Base-by-base conservation (phyloP, 768 basidiomycete species). In the Coprinopsis strossmayeri region DNA sequence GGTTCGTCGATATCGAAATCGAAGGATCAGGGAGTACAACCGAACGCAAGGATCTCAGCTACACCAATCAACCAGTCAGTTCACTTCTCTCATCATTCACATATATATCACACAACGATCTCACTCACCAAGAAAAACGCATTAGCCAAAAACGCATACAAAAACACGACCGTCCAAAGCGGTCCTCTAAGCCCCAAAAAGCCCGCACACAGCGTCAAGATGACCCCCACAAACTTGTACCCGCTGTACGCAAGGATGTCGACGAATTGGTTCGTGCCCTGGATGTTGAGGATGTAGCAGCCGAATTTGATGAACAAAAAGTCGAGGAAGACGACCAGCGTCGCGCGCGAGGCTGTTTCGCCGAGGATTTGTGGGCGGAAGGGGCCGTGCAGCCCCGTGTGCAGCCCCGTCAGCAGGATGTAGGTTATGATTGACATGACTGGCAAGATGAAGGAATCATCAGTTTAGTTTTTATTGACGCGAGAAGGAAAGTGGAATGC, bases 391-490 rank as follows among this genome's bases (percentile, higher is more conserved):
- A 95, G 71, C 23, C 96, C 95, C 1, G 91, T 82, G 45, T 87
- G 78, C 5, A 96, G 72, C 3, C 91, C 93, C 15, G 86, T 84
- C 2, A 96, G 73, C 34, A 99, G 83, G 53, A 97, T 84, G 62
- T 98, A 98, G 0, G 96, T 96, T 25, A 95, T 91, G 15, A 98
- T 74, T 0, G 93, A 90, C 96, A 99, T 98, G 10, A 83, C 91
- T 94, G 46, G 32, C 51, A 54, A 10, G 11, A 10, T 34, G 27
- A 17, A 5, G 3, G 1, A 40, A 30, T 27, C 28, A 34, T 4
- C 17, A 21, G 17, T 27, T 23, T 27, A 18, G 23, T 9, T 7
- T 2, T 26, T 13, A 34, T 52, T n/a, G n/a, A n/a, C n/a, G n/a
- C n/a, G n/a, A n/a, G n/a, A n/a, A n/a, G n/a, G n/a, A n/a, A n/a